Base-by-base conservation (phyloP, 257 asterid species). In the Fraxinus anomala region DNA sequence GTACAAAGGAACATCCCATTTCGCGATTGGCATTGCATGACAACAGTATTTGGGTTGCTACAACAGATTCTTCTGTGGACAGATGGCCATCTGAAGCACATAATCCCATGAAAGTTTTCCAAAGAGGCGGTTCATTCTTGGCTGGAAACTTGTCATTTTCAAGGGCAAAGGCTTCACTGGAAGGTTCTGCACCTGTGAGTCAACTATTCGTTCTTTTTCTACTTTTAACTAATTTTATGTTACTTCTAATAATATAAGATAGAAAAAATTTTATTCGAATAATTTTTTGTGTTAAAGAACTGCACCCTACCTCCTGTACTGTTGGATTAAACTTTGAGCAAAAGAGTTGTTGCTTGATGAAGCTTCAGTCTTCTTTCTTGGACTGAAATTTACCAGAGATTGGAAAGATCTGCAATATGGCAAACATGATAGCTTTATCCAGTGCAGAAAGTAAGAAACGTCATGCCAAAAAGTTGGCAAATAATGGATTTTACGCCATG, bases 101-200 rank as follows among this genome's bases (percentile, higher is more conserved):
- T 54, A 89, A 90, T 76, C 99, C 99, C 73, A 79, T 79, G 82
- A 95, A 91, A 87, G 88, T 90, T 82, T 92, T 91, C 75, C 91
- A 95, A 84, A 86, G 86, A 86, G 99, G 99, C 17, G 96, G 97
- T 78, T 93, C 99, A n/a, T 95, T 95, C 83, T 90, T 91, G 85
- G 99, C 99, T 70, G 98, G 99, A 73, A 95, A 93, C 89, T 91
- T 95, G 88, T 95, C 97, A 49, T 95, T 95, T 88, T 93, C 97
- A 73, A 91, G 99, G 85, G 95, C 99, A 56, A 89, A 96, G 91
- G 88, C 89, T 74, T 93, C 98, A 49, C 67, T 93, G 72, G 99
- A 95, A 86, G 99, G 98, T 61, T 95, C 99, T 34, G 89, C 96
- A 77, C 99, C 98, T 76, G 99, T 95, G 90, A 89, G 99, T 91